Evolutionary conservation across 306 rosid species (phyloP).

Genomic region (Dicorynia guianensis): DNA sequence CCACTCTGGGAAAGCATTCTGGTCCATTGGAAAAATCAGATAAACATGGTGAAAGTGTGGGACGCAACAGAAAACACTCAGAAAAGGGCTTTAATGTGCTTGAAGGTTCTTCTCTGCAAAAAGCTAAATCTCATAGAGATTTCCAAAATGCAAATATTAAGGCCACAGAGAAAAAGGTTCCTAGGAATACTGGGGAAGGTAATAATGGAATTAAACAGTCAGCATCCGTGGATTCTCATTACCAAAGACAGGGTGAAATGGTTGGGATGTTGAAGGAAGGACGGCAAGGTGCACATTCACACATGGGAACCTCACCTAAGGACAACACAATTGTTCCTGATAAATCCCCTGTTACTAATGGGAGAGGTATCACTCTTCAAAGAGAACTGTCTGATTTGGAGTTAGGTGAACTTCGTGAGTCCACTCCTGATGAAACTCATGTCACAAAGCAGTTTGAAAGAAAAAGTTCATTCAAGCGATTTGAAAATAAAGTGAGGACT

Average conservation of each 20-base stretch:
- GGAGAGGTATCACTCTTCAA: conserved; percentile 73
- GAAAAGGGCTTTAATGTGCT: conserved; percentile 60
- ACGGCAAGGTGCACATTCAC: conserved; percentile 51
- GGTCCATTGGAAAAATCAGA: conserved; percentile 63
- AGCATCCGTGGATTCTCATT: conserved; percentile 55
- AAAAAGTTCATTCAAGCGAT: conserved; percentile 71
- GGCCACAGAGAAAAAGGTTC: conserved; percentile 57
- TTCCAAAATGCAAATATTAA: conserved; percentile 57
- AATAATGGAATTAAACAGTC: conserved; percentile 61
- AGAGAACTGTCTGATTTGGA: conserved; percentile 93
- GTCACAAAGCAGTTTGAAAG: conserved; percentile 76
- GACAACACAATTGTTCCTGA: conserved; percentile 53
- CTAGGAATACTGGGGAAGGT: conserved; percentile 69
- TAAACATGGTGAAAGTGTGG: conserved; percentile 58
- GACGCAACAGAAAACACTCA: conserved; percentile 58
- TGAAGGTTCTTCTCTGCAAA: conserved; percentile 53
- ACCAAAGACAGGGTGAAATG: conserved; percentile 66
- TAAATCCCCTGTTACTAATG: conserved; percentile 69
- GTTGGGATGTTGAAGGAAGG: conserved; percentile 67
- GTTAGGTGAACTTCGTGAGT: conserved; percentile 95
- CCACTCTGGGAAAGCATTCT: conserved; percentile 54
- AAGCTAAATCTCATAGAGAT: conserved; percentile 63
- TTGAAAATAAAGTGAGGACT: conserved; percentile 56
- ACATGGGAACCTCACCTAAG: conserved; percentile 62
- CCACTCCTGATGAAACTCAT: conserved; percentile 68